Percentiles rank a stretch among this genome's conserved stretches.
Conservation (phyloP, 345 rosid species). For the Nasturtium officinale region DNA sequence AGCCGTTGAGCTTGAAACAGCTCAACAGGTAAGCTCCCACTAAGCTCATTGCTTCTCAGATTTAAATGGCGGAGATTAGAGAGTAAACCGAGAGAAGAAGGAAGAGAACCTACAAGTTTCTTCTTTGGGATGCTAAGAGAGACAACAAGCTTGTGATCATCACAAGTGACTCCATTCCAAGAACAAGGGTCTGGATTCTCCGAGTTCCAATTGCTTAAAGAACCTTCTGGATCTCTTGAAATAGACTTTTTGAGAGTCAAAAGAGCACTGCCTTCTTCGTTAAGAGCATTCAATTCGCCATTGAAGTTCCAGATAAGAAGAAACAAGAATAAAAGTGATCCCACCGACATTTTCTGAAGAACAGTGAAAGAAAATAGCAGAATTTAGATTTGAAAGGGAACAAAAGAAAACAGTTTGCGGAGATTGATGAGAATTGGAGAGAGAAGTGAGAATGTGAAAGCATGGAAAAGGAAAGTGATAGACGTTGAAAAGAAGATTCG, state of each 20-base stretch:
- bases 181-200: constrained; percentile 78
- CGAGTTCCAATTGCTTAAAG: constrained; percentile 73
- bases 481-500: constrained; percentile 36
- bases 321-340: constrained; percentile 34
- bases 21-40: constrained; percentile 70
- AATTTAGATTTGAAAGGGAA: constrained; percentile 22
- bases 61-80: constrained; percentile 78
- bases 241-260: constrained; percentile 70
- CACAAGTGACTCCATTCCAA: constrained; percentile 93
- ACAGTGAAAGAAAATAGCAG: neutral
- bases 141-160: constrained; percentile 60
- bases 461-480: constrained; percentile 30
- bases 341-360: constrained; percentile 41
- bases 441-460: constrained; percentile 34
- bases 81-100: constrained; percentile 77
- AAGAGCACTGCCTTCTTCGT: constrained; percentile 69
- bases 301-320: constrained; percentile 44
- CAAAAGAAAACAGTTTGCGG: constrained; percentile 21
- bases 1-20: constrained; percentile 69
- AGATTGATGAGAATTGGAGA: constrained; percentile 34
- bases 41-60: constrained; percentile 72
- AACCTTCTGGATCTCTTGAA: constrained; percentile 73
- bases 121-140: constrained; percentile 85
- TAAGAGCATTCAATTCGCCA: constrained; percentile 49
- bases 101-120: constrained; percentile 75